phyloP scores from a whole-genome alignment of 2,329 filamentous ascomycete species.

The Hortaea sp. region DNA sequence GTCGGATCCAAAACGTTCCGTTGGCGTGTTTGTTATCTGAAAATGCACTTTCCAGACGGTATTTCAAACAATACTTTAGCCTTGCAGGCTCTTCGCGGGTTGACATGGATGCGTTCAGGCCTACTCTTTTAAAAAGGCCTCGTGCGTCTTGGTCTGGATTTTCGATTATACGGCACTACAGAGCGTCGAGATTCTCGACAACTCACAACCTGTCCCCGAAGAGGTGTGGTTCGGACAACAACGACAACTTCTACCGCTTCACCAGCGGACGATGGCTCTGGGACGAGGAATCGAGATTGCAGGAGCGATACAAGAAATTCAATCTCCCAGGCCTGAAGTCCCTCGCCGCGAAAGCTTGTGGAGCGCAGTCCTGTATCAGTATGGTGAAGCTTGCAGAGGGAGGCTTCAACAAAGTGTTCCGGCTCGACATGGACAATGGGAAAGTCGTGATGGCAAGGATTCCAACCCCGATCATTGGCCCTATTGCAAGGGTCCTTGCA shows the following conservation, averaged over 20 bases:
- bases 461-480: conserved; percentile 1
- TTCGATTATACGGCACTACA: too few relatives aligned
- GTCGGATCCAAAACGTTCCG: too few relatives aligned
- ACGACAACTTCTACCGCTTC: conserved; percentile 12
- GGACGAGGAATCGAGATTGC: conserved; percentile 26
- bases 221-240: background rate
- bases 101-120: too few relatives aligned
- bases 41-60: too few relatives aligned
- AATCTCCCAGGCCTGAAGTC: conserved; percentile 26
- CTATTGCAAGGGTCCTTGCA: background rate
- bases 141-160: too few relatives aligned
- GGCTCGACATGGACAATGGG: conserved; percentile 17
- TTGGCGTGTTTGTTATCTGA: too few relatives aligned
- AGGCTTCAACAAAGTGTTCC: conserved; percentile 18
- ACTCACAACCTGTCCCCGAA: background rate
- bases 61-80: too few relatives aligned
- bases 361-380: conserved; percentile 23
- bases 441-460: conserved; percentile 6
- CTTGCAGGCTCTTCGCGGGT: too few relatives aligned
- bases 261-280: conserved; percentile 27
- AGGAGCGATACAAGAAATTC: conserved; percentile 24
- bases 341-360: conserved; percentile 22
- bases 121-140: too few relatives aligned
- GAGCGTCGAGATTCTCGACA: too few relatives aligned
- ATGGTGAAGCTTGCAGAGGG: conserved; percentile 26